A percentile compares a stretch with the other conserved stretches of the same genome.
Evolutionary conservation across 192 early-diverging fungal genomes (phyloP).

Genomic region (Coemansia guatemalensis): DNA sequence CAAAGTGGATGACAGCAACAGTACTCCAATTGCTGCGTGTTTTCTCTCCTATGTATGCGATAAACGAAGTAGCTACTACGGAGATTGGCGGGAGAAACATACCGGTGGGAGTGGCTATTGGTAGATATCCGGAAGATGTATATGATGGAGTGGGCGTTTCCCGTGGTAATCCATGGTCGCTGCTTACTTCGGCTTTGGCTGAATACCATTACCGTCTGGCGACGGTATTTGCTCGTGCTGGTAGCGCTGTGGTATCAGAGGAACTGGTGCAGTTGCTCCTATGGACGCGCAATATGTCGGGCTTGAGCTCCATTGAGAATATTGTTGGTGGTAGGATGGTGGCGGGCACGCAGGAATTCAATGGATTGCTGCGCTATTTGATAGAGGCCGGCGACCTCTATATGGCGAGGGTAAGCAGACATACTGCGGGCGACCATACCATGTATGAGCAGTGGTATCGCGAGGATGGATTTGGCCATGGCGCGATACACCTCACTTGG

Average conservation of each 20-base stretch:
- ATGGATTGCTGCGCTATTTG: slow-evolving; percentile 36
- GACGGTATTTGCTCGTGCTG: slow-evolving; percentile 16
- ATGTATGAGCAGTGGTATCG: slow-evolving; percentile 68
- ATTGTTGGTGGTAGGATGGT: neutral
- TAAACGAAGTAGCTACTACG: slow-evolving; percentile 24
- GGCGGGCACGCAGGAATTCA: slow-evolving; percentile 11
- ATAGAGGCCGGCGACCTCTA: slow-evolving; percentile 57
- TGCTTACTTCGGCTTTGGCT: slow-evolving; percentile 60
- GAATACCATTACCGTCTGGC: slow-evolving; percentile 65
- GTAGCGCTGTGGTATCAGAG: slow-evolving; percentile 27
- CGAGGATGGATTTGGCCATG: slow-evolving; percentile 56
- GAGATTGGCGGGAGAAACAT: slow-evolving; percentile 14
- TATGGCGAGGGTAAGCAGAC: slow-evolving; percentile 56
- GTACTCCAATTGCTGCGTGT: slow-evolving; percentile 14
- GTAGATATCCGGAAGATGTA: slow-evolving; percentile 74
- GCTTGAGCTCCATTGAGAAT: neutral
- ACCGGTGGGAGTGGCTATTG: slow-evolving; percentile 59
- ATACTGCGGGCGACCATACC: slow-evolving; percentile 53
- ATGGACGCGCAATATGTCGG: slow-evolving; percentile 8
- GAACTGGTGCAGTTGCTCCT: slow-evolving; percentile 43
- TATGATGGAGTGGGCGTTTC: slow-evolving; percentile 65
- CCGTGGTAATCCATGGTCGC: slow-evolving; percentile 76
- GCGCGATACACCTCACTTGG: slow-evolving; percentile 73
- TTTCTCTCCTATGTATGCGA: slow-evolving; percentile 23
- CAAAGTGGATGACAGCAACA: slow-evolving; percentile 18